These are phyloP conservation scores for Globisporangium iwayamae DNA, from an alignment of 352 stramenopile genomes.

Conservation along the genomic window DNA sequence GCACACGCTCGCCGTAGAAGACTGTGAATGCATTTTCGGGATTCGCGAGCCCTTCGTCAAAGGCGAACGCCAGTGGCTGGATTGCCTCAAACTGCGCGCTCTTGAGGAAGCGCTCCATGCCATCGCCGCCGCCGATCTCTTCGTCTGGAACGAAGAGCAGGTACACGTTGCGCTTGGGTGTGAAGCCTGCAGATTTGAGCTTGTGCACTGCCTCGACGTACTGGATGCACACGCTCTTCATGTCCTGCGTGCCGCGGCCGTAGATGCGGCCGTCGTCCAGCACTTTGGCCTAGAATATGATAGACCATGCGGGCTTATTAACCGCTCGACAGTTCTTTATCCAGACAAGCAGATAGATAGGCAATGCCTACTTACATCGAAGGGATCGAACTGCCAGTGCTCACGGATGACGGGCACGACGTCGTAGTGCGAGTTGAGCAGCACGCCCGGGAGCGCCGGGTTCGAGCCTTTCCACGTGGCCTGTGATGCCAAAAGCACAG, in stretches of 20 bases:
- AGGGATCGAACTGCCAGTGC: slow-evolving; percentile 88
- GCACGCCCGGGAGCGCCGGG: slow-evolving; percentile 68
- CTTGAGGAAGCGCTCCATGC: slow-evolving; percentile 91
- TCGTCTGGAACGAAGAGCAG: slow-evolving; percentile 94
- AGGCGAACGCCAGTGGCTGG: slow-evolving; percentile 84
- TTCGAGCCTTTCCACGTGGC: slow-evolving; percentile 79
- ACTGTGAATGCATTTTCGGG: slow-evolving; percentile 89
- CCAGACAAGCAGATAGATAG: not conserved
- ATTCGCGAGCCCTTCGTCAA: slow-evolving; percentile 95
- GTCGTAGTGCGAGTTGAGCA: slow-evolving; percentile 96
- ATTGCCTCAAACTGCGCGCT: slow-evolving; percentile 81
- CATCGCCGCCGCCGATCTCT: slow-evolving; percentile 91
- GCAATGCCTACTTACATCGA: slow-evolving; percentile 40
- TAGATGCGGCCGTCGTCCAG: slow-evolving; percentile 88
- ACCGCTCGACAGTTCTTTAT: not conserved
- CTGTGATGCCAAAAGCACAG: slow-evolving; percentile 10
- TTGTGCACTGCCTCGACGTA: slow-evolving; percentile 90
- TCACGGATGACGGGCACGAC: slow-evolving; percentile 89
- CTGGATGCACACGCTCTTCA: slow-evolving; percentile 96
- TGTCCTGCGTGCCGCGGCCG: slow-evolving; percentile 89
- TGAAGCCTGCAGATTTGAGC: slow-evolving; percentile 63
- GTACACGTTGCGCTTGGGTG: slow-evolving; percentile 87
- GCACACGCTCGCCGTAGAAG: slow-evolving; percentile 95
- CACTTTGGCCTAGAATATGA: slow-evolving; percentile 37
- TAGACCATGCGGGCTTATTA: not conserved